These are phyloP conservation scores for Hemileccinum hortonii DNA, from an alignment of 1,284 basidiomycete species.

Conservation along the genomic window DNA sequence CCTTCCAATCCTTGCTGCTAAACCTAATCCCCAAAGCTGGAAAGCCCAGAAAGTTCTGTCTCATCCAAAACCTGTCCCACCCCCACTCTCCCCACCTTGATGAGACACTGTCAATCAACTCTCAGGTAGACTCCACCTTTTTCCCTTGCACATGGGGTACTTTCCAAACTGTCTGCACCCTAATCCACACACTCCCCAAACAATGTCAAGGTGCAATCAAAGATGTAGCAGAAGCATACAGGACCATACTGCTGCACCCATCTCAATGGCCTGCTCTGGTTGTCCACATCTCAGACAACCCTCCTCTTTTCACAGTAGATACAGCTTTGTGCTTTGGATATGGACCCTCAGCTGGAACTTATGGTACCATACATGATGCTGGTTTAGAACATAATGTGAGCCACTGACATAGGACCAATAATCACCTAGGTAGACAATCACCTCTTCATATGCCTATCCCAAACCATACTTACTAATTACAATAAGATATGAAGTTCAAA, in stretches of 20 bases:
- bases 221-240: constrained; percentile 7
- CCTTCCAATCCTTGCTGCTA: constrained; percentile 10
- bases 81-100: not conserved
- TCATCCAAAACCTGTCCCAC: constrained; percentile 11
- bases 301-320: not conserved
- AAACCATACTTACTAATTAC: not conserved
- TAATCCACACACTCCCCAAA: not conserved
- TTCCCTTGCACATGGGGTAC: constrained; percentile 6
- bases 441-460: not conserved
- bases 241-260: constrained; percentile 1
- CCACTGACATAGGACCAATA: not conserved
- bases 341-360: constrained; percentile 32
- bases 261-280: constrained; percentile 4
- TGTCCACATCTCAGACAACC: not conserved
- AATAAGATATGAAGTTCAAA: not conserved
- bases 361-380: constrained; percentile 35
- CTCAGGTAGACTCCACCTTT: not conserved
- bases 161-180: not conserved
- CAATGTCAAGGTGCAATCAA: not conserved
- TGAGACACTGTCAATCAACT: not conserved
- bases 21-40: constrained; percentile 8
- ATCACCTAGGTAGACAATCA: constrained; percentile 10
- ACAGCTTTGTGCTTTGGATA: constrained; percentile 20
- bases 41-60: constrained; percentile 1
- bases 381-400: constrained; percentile 2